phyloP scores from a whole-genome alignment of 495 filamentous ascomycete genomes.

The Daldinia bambusicola region DNA sequence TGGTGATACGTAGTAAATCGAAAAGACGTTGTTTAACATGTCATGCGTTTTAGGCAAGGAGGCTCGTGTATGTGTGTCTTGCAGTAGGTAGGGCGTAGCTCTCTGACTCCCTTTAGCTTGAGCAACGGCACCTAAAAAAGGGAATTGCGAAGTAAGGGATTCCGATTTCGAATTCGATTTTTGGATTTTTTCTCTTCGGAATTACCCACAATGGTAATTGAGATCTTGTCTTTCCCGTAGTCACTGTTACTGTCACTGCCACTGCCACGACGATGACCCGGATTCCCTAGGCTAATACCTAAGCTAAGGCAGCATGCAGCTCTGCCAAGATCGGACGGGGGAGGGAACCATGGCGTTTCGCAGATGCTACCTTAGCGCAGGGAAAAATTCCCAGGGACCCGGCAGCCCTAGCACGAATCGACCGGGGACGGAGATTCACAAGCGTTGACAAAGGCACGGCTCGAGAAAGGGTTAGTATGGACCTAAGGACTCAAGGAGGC shows the following conservation, averaged over 20 bases:
- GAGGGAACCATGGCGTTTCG: constrained; percentile 2
- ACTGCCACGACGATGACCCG: constrained; percentile 2
- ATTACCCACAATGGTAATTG: neutral
- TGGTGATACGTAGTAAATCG: constrained; percentile 22
- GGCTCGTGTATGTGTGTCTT: constrained; percentile 27
- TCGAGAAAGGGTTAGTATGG: neutral
- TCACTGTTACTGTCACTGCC: neutral
- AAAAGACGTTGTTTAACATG: constrained; percentile 36
- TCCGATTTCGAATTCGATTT: neutral
- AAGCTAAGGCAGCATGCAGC: neutral
- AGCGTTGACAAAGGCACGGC: constrained; percentile 1
- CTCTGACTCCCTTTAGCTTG: constrained; percentile 3
- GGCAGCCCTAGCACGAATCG: constrained; percentile 26
- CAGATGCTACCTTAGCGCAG: constrained; percentile 30
- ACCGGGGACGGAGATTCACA: constrained; percentile 14
- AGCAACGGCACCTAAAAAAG: neutral
- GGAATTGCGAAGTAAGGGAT: neutral
- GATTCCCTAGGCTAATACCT: neutral
- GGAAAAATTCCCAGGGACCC: constrained; percentile 32
- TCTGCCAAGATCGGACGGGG: neutral
- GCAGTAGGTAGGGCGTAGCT: neutral
- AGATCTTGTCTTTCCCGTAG: neutral
- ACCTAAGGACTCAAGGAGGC: constrained; percentile 19
- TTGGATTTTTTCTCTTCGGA: neutral
- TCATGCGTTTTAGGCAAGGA: constrained; percentile 8